These are phyloP conservation scores for Euclidium syriacum DNA, from an alignment of 345 rosid genomes.

Conservation along the genomic window DNA sequence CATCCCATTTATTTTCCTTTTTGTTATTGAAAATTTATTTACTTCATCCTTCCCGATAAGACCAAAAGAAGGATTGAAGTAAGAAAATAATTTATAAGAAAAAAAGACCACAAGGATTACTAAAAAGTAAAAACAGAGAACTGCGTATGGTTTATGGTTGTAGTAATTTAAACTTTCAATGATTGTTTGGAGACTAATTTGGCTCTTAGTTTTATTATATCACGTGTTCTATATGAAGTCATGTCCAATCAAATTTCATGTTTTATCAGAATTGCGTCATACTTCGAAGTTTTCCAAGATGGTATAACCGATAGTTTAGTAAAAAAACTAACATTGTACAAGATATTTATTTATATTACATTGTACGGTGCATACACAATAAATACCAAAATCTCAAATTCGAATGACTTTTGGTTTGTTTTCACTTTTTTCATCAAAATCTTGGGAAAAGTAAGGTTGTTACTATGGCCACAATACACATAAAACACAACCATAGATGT, in stretches of 20 bases:
- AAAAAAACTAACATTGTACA: too few relatives aligned
- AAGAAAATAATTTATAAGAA: too few relatives aligned
- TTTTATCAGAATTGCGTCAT: background rate
- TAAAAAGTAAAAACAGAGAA: background rate
- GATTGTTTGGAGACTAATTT: background rate
- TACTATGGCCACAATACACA: too few relatives aligned
- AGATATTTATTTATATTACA: too few relatives aligned
- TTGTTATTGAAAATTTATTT: background rate
- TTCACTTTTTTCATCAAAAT: too few relatives aligned
- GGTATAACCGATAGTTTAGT: too few relatives aligned
- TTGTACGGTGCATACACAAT: too few relatives aligned
- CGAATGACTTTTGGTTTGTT: too few relatives aligned
- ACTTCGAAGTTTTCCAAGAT: too few relatives aligned
- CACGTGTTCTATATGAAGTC: background rate
- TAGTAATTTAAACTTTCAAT: background rate
- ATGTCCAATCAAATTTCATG: background rate
- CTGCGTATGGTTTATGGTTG: background rate
- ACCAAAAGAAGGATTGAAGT: background rate
- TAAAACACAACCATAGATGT: too few relatives aligned
- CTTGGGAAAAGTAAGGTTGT: too few relatives aligned
- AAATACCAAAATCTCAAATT: too few relatives aligned
- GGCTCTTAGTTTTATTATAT: background rate
- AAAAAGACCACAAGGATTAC: background rate
- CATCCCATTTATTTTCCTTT: slow-evolving; percentile 5
- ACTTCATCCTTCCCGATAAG: background rate